A percentile compares a stretch with the other conserved stretches of the same genome.
Conservation (phyloP, 2,329 filamentous ascomycete genomes). For the Penicillium sp. region DNA sequence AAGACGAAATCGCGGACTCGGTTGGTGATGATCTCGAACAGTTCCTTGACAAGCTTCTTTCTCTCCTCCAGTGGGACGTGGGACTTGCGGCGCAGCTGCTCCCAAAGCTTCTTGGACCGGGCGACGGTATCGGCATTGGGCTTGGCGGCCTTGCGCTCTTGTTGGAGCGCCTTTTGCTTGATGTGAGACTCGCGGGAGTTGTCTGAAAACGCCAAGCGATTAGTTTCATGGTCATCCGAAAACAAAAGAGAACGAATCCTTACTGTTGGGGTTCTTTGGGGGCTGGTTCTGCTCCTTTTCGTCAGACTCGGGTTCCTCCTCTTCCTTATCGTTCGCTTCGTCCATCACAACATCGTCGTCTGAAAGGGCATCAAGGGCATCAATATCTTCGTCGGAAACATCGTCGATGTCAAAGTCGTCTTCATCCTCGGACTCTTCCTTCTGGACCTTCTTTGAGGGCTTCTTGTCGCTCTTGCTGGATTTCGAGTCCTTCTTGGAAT, state of each 20-base stretch:
- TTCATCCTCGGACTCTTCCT: slow-evolving; percentile 45
- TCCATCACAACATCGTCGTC: slow-evolving; percentile 37
- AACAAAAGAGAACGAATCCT: slow-evolving; percentile 22
- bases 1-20: slow-evolving; percentile 93
- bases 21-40: slow-evolving; percentile 89
- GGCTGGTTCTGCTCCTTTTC: slow-evolving; percentile 16
- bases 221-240: slow-evolving; percentile 1
- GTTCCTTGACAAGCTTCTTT: slow-evolving; percentile 80
- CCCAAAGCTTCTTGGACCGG: slow-evolving; percentile 95
- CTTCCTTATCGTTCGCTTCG: slow-evolving; percentile 49
- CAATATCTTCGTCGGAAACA: slow-evolving; percentile 45
- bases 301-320: slow-evolving; percentile 20
- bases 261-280: slow-evolving; percentile 29
- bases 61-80: slow-evolving; percentile 89
- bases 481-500: slow-evolving; percentile 33
- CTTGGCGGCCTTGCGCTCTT: slow-evolving; percentile 88
- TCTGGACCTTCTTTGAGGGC: slow-evolving; percentile 32
- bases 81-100: slow-evolving; percentile 86
- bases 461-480: slow-evolving; percentile 37
- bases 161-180: slow-evolving; percentile 85
- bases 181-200: slow-evolving; percentile 82
- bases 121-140: slow-evolving; percentile 87
- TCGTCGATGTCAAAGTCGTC: slow-evolving; percentile 59
- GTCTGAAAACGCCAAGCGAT: slow-evolving; percentile 44
- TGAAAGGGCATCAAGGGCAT: slow-evolving; percentile 20